Evolutionary conservation across 164 flowering plant species (phyloP), one percentile per base, ranked within the genome.

Genomic region (Macadamia integrifolia): DNA sequence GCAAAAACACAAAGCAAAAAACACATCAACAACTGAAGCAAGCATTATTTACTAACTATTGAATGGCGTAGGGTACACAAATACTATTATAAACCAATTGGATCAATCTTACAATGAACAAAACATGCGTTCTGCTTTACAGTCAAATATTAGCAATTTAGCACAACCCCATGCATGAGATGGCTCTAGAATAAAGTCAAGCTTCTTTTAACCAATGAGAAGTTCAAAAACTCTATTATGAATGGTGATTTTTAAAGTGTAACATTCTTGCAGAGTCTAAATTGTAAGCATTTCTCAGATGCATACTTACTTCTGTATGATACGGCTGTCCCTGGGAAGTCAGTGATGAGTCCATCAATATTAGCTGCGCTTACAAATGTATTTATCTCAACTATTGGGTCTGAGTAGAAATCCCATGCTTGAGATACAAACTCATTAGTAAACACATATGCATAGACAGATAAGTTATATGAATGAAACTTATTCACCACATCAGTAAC

Each of bases 371-470:
- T 55, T 67, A 81, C 82, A 82, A 48, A 88, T 48, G 86, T 11
- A 76, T 87, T 88, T 40, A 95, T 77, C 74, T 95, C 97, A 60
- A 88, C 91, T 9, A 71, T 69, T 10, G 97, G 71, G 71, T 95
- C 99, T 0, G 96, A 81, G 76, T 80, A 87, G 86, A 82, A 89
- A 75, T 95, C 99, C 92, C 87, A 89, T 56, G 96, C 82, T 76
- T 88, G 92, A 69, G 91, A 81, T 11, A 81, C 78, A 73, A 89
- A 95, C 80, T 95, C 99, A 77, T 95, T 92, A 32, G 58, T 71
- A 80, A 95, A 88, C 44, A 67, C 13, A 65, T 78, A 78, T 2
- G 77, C 93, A 67, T 85, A 91, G n/a, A 86, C 98, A 0, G 83
- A 12, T 50, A 95, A 84, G 52, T 80, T 77, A 64, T 65, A 68